A percentile compares a stretch with the other conserved stretches of the same genome.
Evolutionary conservation across 2,329 filamentous ascomycete genomes (phyloP).

Genomic region (Simplicillium aogashimaense): DNA sequence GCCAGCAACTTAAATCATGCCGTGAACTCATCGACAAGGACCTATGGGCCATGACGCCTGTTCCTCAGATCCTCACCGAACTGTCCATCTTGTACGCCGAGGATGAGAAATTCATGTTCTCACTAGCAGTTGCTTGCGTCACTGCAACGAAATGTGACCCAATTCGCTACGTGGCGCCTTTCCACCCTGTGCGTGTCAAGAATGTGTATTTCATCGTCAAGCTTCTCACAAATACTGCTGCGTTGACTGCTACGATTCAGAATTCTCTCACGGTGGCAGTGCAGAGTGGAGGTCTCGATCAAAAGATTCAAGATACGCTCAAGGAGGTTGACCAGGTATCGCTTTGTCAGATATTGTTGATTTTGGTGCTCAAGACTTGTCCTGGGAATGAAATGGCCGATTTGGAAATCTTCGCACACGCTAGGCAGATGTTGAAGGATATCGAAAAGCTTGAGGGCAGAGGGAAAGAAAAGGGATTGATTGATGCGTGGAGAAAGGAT

Average conservation of each 20-base stretch:
- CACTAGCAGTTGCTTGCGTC: constrained; percentile 37
- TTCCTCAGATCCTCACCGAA: constrained; percentile 33
- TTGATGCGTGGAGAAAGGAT: constrained; percentile 32
- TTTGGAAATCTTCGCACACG: constrained; percentile 34
- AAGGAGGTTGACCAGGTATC: constrained; percentile 39
- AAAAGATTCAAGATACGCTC: constrained; percentile 19
- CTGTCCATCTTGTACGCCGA: constrained; percentile 34
- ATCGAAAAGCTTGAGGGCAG: constrained; percentile 36
- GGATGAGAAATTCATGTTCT: constrained; percentile 28
- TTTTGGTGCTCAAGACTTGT: constrained; percentile 33
- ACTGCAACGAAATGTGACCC: constrained; percentile 37
- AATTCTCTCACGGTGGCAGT: constrained; percentile 15
- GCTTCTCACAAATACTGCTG: constrained; percentile 38
- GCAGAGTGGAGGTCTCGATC: constrained; percentile 11
- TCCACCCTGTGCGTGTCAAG: constrained; percentile 39
- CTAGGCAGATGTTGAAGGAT: constrained; percentile 36
- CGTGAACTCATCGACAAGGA: constrained; percentile 13
- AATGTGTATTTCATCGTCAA: constrained; percentile 41
- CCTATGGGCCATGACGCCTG: constrained; percentile 39
- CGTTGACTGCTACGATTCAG: constrained; percentile 21
- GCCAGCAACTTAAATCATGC: constrained; percentile 14
- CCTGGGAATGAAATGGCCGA: constrained; percentile 30
- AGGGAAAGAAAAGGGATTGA: constrained; percentile 30
- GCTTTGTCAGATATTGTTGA: constrained; percentile 41
- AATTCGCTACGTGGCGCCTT: constrained; percentile 38